phyloP scores from a whole-genome alignment of 805 yeast genomes.

The Tetrapisispora namnaoensis region DNA sequence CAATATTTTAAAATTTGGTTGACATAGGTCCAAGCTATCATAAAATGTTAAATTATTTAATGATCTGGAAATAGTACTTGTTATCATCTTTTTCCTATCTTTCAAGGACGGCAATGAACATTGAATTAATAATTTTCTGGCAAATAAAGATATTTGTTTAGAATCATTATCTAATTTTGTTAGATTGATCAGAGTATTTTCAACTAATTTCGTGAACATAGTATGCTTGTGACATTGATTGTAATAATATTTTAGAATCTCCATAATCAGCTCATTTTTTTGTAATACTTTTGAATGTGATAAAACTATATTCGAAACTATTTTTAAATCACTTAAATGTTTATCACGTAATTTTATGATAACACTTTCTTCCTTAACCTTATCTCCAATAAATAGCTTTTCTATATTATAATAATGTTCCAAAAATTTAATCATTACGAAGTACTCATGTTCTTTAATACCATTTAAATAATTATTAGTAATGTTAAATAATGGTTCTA shows the following conservation, averaged over 20 bases:
- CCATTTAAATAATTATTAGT: constrained; percentile 66
- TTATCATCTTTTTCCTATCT: constrained; percentile 94
- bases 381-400: constrained; percentile 62
- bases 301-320: constrained; percentile 62
- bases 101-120: constrained; percentile 92
- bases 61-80: constrained; percentile 46
- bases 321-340: constrained; percentile 60
- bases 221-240: constrained; percentile 65
- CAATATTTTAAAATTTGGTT: constrained; percentile 61
- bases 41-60: constrained; percentile 83
- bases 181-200: constrained; percentile 61
- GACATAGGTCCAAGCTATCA: constrained; percentile 68
- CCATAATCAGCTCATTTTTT: constrained; percentile 80
- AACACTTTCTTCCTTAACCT: constrained; percentile 78
- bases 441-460: constrained; percentile 70
- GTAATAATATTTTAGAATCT: constrained; percentile 73
- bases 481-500: constrained; percentile 65
- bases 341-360: constrained; percentile 80
- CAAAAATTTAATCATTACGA: constrained; percentile 59
- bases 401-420: constrained; percentile 71
- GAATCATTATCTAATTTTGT: constrained; percentile 86
- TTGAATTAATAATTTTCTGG: constrained; percentile 90
- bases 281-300: constrained; percentile 92
- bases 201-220: constrained; percentile 55
- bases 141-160: constrained; percentile 87